These are phyloP conservation scores for Ascochyta viciae-villosae DNA, from an alignment of 2,329 filamentous ascomycete species.

Conservation along the genomic window DNA sequence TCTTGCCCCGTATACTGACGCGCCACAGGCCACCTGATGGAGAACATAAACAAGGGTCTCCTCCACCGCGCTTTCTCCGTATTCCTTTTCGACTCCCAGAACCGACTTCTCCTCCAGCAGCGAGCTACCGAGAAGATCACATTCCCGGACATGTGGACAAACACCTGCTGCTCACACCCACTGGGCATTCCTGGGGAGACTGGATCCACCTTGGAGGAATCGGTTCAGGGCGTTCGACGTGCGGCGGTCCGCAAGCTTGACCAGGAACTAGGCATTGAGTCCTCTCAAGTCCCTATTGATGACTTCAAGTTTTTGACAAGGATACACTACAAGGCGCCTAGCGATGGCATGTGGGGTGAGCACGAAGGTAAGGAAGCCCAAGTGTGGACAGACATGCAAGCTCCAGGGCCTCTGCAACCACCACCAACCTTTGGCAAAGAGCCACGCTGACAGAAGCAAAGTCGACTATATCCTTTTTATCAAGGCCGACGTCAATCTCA, in stretches of 20 bases:
- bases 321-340: slow-evolving; percentile 98
- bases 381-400: not conserved
- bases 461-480: slow-evolving; percentile 99
- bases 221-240: slow-evolving; percentile 84
- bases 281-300: slow-evolving; percentile 86
- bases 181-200: slow-evolving; percentile 91
- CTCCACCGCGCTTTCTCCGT: slow-evolving; percentile 97
- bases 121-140: slow-evolving; percentile 97
- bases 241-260: slow-evolving; percentile 92
- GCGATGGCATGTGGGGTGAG: slow-evolving; percentile 97
- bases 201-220: slow-evolving; percentile 78
- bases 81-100: slow-evolving; percentile 95
- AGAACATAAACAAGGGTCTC: slow-evolving; percentile 95
- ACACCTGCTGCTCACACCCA: slow-evolving; percentile 98
- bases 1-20: slow-evolving; percentile 20
- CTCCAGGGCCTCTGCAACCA: slow-evolving; percentile 19
- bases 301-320: slow-evolving; percentile 93
- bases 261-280: slow-evolving; percentile 92
- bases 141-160: slow-evolving; percentile 99
- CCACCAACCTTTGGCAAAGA: not conserved
- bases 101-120: slow-evolving; percentile 93
- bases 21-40: slow-evolving; percentile 87
- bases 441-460: slow-evolving; percentile 49
- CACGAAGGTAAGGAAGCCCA: slow-evolving; percentile 80
- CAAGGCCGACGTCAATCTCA: slow-evolving; percentile 80